Evolutionary conservation across 306 rosid genomes (phyloP).

Genomic region (Lotus japonicus): DNA sequence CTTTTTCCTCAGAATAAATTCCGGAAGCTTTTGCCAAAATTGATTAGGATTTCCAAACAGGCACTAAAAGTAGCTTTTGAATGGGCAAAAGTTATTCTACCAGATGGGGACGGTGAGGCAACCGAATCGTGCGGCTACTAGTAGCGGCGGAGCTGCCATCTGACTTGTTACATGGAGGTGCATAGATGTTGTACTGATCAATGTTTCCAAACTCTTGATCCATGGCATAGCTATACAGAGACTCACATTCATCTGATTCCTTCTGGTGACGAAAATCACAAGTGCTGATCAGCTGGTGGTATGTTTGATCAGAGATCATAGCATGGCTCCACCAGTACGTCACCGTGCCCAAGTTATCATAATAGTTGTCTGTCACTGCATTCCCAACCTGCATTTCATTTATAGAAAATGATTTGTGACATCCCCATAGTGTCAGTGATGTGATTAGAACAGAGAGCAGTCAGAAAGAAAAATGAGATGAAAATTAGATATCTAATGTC

Average conservation of each 20-base stretch:
- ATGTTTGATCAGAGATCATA: slow-evolving; percentile 91
- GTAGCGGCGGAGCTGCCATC: slow-evolving; percentile 48
- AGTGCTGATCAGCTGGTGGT: slow-evolving; percentile 59
- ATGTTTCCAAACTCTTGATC: slow-evolving; percentile 90
- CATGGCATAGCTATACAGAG: slow-evolving; percentile 83
- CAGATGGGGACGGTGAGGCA: slow-evolving; percentile 71
- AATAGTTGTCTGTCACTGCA: slow-evolving; percentile 93
- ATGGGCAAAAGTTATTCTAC: no score
- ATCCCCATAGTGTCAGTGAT: no score
- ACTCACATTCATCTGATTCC: slow-evolving; percentile 78
- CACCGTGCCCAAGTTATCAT: slow-evolving; percentile 89
- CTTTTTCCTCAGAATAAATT: no score
- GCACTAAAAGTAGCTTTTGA: no score
- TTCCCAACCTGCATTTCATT: slow-evolving; percentile 86
- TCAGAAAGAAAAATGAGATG: no score
- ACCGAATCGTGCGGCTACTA: slow-evolving; percentile 48
- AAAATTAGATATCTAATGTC: no score
- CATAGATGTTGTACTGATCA: slow-evolving; percentile 94
- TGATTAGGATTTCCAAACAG: no score
- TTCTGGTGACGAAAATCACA: slow-evolving; percentile 77
- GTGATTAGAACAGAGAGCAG: no score
- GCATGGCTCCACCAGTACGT: slow-evolving; percentile 99
- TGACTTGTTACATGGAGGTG: slow-evolving; percentile 81
- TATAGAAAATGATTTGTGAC: no score
- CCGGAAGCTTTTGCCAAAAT: no score